Evolutionary conservation across 2,329 filamentous ascomycete genomes (phyloP).

Genomic region (Colletotrichum gigasporum): DNA sequence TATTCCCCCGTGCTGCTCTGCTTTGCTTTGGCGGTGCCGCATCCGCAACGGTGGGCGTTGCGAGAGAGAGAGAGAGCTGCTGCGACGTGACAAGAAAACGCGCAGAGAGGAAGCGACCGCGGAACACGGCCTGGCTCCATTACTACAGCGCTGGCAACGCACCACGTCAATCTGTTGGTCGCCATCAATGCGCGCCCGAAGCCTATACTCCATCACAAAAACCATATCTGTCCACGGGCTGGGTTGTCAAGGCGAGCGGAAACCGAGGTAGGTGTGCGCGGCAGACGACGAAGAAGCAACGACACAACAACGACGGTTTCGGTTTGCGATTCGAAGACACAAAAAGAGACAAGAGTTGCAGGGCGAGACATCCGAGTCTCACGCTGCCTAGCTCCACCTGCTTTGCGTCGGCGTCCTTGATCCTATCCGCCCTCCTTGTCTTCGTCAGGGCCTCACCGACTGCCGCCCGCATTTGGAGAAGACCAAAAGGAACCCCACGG

Average conservation of each 20-base stretch:
- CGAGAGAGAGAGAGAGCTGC: background rate
- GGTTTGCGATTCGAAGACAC: slow-evolving; percentile 5
- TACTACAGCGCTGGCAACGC: background rate
- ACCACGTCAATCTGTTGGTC: background rate
- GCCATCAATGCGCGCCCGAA: slow-evolving; percentile 16
- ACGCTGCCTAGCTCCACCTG: slow-evolving; percentile 10
- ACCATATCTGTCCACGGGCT: background rate
- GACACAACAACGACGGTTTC: slow-evolving; percentile 11
- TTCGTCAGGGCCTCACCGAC: slow-evolving; percentile 18
- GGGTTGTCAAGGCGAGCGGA: background rate
- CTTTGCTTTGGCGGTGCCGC: background rate
- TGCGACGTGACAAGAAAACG: slow-evolving; percentile 7
- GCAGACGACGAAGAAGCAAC: slow-evolving; percentile 13
- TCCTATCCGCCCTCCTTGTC: slow-evolving; percentile 7
- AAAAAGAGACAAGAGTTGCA: slow-evolving; percentile 19
- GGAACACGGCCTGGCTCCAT: background rate
- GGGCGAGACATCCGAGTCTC: slow-evolving; percentile 27
- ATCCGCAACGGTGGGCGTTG: background rate
- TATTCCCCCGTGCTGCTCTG: too few relatives aligned
- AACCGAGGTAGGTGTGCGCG: slow-evolving; percentile 5
- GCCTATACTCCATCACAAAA: slow-evolving; percentile 4
- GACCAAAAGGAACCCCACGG: slow-evolving; percentile 16
- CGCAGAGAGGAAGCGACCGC: background rate
- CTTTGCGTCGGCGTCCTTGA: background rate
- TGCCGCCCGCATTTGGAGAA: slow-evolving; percentile 28